Evolutionary conservation across 2,329 filamentous ascomycete species (phyloP).

Genomic region (Escovopsis sp.): DNA sequence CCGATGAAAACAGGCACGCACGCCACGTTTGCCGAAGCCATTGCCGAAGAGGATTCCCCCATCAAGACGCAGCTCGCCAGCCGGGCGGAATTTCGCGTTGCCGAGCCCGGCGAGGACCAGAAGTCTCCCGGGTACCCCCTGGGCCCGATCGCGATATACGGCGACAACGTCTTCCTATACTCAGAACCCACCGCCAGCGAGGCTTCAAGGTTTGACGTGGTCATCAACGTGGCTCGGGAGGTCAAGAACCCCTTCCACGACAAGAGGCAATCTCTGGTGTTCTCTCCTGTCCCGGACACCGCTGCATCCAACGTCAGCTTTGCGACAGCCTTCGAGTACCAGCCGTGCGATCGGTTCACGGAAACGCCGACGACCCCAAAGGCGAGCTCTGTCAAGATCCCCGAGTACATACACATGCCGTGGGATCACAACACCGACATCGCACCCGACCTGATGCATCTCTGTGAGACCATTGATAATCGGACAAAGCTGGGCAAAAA

Average conservation of each 20-base stretch:
- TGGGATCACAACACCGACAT: conserved; percentile 89
- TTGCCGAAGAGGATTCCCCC: conserved; percentile 41
- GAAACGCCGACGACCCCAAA: conserved; percentile 42
- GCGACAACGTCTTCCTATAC: conserved; percentile 63
- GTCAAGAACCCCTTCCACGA: conserved; percentile 59
- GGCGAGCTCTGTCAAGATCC: conserved; percentile 35
- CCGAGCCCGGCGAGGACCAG: conserved; percentile 61
- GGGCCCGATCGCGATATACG: conserved; percentile 70
- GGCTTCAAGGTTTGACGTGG: conserved; percentile 62
- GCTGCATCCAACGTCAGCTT: conserved; percentile 43
- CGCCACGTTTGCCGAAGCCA: conserved; percentile 25
- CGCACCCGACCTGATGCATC: conserved; percentile 55
- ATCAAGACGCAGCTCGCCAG: conserved; percentile 49
- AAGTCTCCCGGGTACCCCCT: conserved; percentile 74
- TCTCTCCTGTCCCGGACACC: conserved; percentile 30
- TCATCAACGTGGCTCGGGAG: conserved; percentile 74
- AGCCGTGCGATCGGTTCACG: conserved; percentile 19
- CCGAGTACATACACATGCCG: conserved; percentile 75
- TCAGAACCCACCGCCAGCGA: conserved; percentile 67
- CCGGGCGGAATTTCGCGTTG: conserved; percentile 42
- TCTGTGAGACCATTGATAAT: conserved; percentile 65
- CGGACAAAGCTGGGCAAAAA: conserved; percentile 59
- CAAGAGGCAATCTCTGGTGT: conserved; percentile 11
- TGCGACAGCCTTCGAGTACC: conserved; percentile 46
- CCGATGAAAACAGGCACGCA: conserved; percentile 31